A percentile compares a stretch with the other conserved stretches of the same genome.
These are phyloP conservation scores for Cetraspora pellucida DNA, from an alignment of 192 early-diverging fungal genomes.

Conservation along the genomic window DNA sequence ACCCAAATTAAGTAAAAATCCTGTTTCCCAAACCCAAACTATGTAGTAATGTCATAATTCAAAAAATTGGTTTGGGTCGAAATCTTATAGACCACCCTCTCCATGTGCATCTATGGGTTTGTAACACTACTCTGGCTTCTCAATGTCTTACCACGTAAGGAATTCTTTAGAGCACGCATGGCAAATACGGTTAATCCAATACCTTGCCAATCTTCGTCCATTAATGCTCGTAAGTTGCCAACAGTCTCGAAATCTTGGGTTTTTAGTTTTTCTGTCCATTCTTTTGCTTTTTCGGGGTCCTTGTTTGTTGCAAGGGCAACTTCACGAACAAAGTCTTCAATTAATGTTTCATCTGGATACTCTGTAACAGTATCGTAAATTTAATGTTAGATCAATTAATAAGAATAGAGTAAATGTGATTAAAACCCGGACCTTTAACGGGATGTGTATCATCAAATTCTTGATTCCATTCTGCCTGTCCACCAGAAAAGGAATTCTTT, in stretches of 20 bases:
- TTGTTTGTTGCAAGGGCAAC: conserved; percentile 68
- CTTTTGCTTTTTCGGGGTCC: conserved; percentile 67
- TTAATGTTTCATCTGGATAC: conserved; percentile 60
- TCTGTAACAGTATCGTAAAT: conserved; percentile 36
- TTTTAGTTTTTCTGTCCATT: conserved; percentile 70
- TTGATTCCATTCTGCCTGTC: neutral
- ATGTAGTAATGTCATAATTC: too few relatives aligned
- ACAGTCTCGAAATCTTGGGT: conserved; percentile 80
- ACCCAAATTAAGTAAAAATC: too few relatives aligned
- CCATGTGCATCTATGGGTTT: too few relatives aligned
- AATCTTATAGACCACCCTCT: conserved; percentile 29
- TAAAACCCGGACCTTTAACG: neutral
- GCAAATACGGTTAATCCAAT: conserved; percentile 63
- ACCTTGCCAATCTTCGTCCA: conserved; percentile 75
- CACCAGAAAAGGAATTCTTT: conserved; percentile 18
- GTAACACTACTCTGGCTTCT: neutral
- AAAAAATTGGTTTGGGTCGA: too few relatives aligned
- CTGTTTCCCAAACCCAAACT: too few relatives aligned
- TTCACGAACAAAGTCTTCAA: conserved; percentile 74
- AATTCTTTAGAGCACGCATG: conserved; percentile 56
- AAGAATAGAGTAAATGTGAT: neutral
- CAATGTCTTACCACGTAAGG: conserved; percentile 50
- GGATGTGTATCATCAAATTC: conserved; percentile 20
- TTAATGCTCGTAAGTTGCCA: conserved; percentile 71
- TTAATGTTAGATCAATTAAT: neutral